Evolutionary conservation across 768 basidiomycete genomes (phyloP), one percentile per base, ranked within the genome.

Genomic region (Rhodocollybia butyracea): DNA sequence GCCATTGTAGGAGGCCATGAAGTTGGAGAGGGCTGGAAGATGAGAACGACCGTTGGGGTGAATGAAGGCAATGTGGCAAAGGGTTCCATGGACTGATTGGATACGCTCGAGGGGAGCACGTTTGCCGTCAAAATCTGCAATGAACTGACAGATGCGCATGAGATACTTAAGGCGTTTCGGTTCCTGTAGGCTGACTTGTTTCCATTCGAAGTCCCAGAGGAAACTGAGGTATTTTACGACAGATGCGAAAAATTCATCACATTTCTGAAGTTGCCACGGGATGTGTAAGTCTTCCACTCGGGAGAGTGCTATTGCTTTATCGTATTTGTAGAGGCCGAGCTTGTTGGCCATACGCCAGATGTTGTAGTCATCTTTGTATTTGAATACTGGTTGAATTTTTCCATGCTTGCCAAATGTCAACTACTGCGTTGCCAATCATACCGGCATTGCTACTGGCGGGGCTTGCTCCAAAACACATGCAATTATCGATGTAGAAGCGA

Each of bases 321-420:
- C 54, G 21, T 60, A 62, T 0, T 30, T n/a, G 51, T 34, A 46
- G n/a, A 27, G 7, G 53, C 22, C 53, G 6, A 2, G 17, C 2
- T 21, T 22, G 26, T 30, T 27, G 11, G 63, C 66, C 19, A 52
- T 56, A 1, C 40, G 56, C 26, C 70, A 61, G 2, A 64, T 22
- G 8, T 60, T 42, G 46, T 69, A 59, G 39, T 76, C 67, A 57
- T 75, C 70, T 1, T 69, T 71, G 65, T 68, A 70, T 41, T 70
- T 68, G 27, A 61, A 32, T 17, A 52, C 36, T 27, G 38, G 45
- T 22, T 42, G 10, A 21, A 63, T 27, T 10, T 30, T 17, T 11
- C 32, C 4, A 19, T n/a, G 13, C 21, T 3, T 46, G 30, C 46
- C 57, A 54, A 51, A 64, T 57, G 41, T 60, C 59, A 1, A 47